Base-by-base conservation (phyloP, 1,139 yeast genomes). In the Taiozyma sp. region DNA sequence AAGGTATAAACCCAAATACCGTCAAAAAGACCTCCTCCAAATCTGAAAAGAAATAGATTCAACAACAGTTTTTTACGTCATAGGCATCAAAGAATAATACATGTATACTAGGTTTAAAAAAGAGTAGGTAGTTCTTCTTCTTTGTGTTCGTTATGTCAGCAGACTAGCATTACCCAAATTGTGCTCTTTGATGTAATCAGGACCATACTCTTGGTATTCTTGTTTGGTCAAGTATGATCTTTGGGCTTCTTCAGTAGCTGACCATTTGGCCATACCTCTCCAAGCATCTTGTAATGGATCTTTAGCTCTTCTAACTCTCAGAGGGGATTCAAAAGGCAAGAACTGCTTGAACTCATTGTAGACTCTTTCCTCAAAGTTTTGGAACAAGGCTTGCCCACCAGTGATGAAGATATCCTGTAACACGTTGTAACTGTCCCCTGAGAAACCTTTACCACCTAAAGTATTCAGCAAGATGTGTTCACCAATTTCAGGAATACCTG, bases 231-330 rank as follows among this genome's bases (percentile, higher is more conserved):
- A 75, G 54, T 78, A 81, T 38, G 83, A 72, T 2, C 70, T 61
- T 44, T 73, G 65, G 42, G 80, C 76, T 24, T 79, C 82, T 4
- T 60, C 67, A 3, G 70, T 72, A 4, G 65, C 63, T 2, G 95
- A 75, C 88, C 96, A 88, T 60, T 80, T 79, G 24, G 89, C 84
- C 96, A 95, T 92, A 24, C 99, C 99, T 58, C 76, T 83, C 99
- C 99, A 95, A 1, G 97, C 82, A 68, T 93, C 99, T 44, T 79
- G 65, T 3, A 80, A 61, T 3, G 96, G 91, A 63, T 89, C 83
- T 7, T 68, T 58, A 0, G 97, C 96, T 16, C 70, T 66, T 49
- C 85, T 72, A 0, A 92, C 87, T 13, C 74, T 71, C 43, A 92
- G 68, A 1, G 82, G 78, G 0, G 87, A 73, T 1, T 81, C 87